Base-by-base conservation (phyloP, 305 asterid species). In the Fraxinus dipetala region DNA sequence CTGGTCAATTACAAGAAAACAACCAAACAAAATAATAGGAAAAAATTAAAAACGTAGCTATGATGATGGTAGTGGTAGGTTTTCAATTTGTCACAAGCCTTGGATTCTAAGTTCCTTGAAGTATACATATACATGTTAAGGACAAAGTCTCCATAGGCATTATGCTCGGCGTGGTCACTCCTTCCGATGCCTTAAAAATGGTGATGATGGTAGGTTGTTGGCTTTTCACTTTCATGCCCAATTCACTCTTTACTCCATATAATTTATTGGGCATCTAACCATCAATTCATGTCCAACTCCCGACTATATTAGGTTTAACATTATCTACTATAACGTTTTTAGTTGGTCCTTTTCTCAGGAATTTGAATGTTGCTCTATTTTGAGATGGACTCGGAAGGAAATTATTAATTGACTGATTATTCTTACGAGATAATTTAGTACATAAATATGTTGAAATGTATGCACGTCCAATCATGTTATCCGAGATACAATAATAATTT, bases 171-270 rank as follows among this genome's bases (percentile, higher is more conserved):
- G 78, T 8, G 43, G 65, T 34, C 75, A 54, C 61, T 63, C 35
- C 45, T 8, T 32, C 84, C 78, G 83, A 83, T 86, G 88, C 73
- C 73, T 54, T 75, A 77, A 16, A 76, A 83, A 65, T 24, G 72
- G 26, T 9, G 72, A 24, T 81, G 79, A 83, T 83, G 79, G 48
- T 18, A 34, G 59, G 56, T 74, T 76, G 86, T 72, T 83, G 83
- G 32, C n/a, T 40, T 32, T 80, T 83, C 86, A 16, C 79, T 51
- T 81, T 81, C 87, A 79, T 36, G 56, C 61, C 67, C 65, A 13
- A 24, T 35, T 59, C 80, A 77, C 76, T 34, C 72, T 45, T 65
- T 16, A 45, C 67, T 43, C n/a, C 16, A 11, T 45, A 13, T 1
- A 54, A 63, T 20, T 7, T 30, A 63, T 2, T 24, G 30, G 72